phyloP scores from a whole-genome alignment of 2,329 filamentous ascomycete genomes.

The Aspergillus carbonarius region DNA sequence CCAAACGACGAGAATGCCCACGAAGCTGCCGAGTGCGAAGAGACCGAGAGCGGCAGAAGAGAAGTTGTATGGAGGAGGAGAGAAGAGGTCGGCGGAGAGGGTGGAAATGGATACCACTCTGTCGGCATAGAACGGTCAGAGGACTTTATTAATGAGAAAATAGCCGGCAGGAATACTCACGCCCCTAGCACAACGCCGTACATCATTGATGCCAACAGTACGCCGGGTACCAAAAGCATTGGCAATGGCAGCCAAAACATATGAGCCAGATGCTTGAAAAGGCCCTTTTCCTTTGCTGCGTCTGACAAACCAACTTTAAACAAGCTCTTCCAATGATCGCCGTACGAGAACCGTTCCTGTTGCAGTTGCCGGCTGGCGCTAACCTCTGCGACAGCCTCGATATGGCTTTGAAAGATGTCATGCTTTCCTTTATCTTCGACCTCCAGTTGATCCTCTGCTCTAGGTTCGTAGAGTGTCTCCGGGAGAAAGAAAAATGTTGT shows the following conservation, averaged over 20 bases:
- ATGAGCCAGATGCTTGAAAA: conserved; percentile 16
- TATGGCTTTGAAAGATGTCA: conserved; percentile 12
- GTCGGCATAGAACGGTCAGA: background rate
- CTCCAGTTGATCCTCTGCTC: conserved; percentile 21
- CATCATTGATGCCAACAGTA: conserved; percentile 27
- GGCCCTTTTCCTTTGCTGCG: conserved; percentile 19
- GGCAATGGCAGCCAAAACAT: conserved; percentile 26
- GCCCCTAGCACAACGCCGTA: conserved; percentile 29
- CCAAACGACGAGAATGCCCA: conserved; percentile 41
- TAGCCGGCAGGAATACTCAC: conserved; percentile 16
- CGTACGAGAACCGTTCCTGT: conserved; percentile 15
- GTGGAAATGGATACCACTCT: conserved; percentile 30
- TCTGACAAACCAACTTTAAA: conserved; percentile 25
- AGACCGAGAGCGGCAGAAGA: conserved; percentile 26
- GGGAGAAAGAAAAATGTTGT: conserved; percentile 36
- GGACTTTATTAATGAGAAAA: background rate
- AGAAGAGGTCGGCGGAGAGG: conserved; percentile 26
- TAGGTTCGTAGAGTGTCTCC: conserved; percentile 34
- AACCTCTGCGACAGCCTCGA: conserved; percentile 15
- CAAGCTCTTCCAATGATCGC: conserved; percentile 29
- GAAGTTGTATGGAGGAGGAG: conserved; percentile 35
- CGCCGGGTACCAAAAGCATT: conserved; percentile 24
- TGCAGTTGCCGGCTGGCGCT: background rate
- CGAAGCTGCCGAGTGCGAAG: conserved; percentile 35
- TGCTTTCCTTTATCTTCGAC: conserved; percentile 22